Base-by-base conservation (phyloP, 2,329 filamentous ascomycete genomes). In the Alternaria gansuensis region DNA sequence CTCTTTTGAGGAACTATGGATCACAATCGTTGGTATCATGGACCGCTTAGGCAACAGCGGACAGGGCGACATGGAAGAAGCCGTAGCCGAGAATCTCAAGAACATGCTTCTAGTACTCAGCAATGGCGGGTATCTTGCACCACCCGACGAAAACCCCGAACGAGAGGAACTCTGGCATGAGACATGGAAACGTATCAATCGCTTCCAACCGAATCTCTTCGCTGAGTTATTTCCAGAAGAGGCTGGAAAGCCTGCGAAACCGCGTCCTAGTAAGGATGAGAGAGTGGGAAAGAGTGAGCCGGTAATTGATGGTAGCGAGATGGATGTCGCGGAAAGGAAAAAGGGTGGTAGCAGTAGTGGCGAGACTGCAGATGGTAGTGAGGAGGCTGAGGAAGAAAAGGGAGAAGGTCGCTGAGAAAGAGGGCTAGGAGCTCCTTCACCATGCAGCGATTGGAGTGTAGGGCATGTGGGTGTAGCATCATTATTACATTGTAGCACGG, bases 31-130 rank as follows among this genome's bases (percentile, higher is more conserved):
- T 65, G 92, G 93, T 68, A 91, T 97, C 53, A 93, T 99, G 87
- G 95, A 99, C 76, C 88, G 95, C 24, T 84, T 99, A 64, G 96
- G 97, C 88, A 97, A 97, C 72, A 95, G 91, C 71, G 94, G 94
- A 0, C 93, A 97, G 77, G 92, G 92, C 24, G 93, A 96, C 70
- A 80, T 96, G 74, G 93, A 96, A 79, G 95, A 99, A 81, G 94
- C 95, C 11, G 93, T 98, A 2, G 91, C 92, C 0, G 95, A 99
- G 78, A 95, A 92, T 65, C 82, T 99, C 57, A 99, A 99, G 80
- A 99, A 99, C 66, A 93, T 98, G 51, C 82, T 98, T 24, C 84
- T 99, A 9, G 95, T 99, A 70, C 97, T 99, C 93, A 88, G 91
- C 5, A 95, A 89, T 75, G 93, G 90, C 50, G 93, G 91, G 34